Base-by-base conservation (phyloP, 352 stramenopile species). In the Phytophthora kernoviae region DNA sequence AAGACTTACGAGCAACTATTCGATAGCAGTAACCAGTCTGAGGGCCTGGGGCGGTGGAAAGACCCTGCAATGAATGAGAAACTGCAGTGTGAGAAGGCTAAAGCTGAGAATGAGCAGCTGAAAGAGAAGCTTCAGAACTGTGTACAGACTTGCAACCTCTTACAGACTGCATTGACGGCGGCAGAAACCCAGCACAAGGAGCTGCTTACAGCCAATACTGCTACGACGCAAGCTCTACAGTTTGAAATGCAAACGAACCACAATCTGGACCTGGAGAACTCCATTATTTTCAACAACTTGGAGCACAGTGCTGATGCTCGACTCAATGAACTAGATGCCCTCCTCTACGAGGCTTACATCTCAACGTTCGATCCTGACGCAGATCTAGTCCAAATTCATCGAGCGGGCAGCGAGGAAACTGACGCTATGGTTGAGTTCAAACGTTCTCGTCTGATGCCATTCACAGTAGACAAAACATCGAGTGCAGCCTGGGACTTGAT, bases 371-470 rank as follows among this genome's bases (percentile, higher is more conserved):
- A 20, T 2, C 41, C 37, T 4, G 54, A 58, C 5, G 11, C 52
- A 17, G 60, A 68, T 5, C 21, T 59, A 33, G 60, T 68, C 5
- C 60, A 47, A 2, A 34, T 63, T 4, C 59, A 45, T 54, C 60
- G 54, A 8, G 42, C 45, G 33, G 47, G 41, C 0, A 45, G 27
- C 22, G 51, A 58, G 5, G 45, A 34, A 15, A 26, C 30, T 5
- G 54, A 34, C 2, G 53, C 53, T 33, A 32, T 21, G 6, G 32
- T 68, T 1, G 60, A 68, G 15, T 58, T 63, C 53, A 58, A 50
- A 24, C 60, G 53, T 15, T 53, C 52, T 41, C 46, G 46, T 4
- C 3, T 64, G 0, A 27, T 68, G 18, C 60, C 60, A 5, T 68
- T 68, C 27, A 34, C 47, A 20, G 42, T 34, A 0, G 47, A 51